Evolutionary conservation across 176 grass and related monocot genomes (phyloP).

Genomic region (Carex kokanica): DNA sequence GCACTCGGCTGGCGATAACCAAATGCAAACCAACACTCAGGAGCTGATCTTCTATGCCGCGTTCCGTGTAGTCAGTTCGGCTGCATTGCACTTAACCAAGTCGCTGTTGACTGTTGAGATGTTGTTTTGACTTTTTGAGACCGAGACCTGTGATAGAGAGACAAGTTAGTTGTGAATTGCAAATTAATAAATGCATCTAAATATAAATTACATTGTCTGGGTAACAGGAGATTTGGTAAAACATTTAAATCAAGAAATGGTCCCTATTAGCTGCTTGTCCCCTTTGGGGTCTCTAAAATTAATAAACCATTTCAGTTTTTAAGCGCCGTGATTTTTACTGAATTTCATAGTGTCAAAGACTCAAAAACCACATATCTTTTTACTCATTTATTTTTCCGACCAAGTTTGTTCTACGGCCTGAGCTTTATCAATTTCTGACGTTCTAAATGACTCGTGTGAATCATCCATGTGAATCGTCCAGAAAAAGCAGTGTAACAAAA

Average conservation of each 20-base stretch:
- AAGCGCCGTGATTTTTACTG: background rate
- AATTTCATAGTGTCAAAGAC: background rate
- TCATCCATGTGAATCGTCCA: too few relatives aligned
- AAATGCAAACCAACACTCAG: background rate
- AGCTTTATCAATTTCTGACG: too few relatives aligned
- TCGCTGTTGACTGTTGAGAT: background rate
- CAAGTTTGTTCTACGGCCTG: too few relatives aligned
- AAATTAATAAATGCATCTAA: constrained; percentile 10
- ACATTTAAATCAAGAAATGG: background rate
- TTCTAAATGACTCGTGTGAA: too few relatives aligned
- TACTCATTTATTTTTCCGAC: too few relatives aligned
- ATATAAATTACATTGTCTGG: background rate
- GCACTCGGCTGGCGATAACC: background rate
- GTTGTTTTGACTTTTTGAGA: background rate
- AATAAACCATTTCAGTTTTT: background rate
- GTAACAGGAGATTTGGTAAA: background rate
- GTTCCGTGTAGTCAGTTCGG: background rate
- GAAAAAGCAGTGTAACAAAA: too few relatives aligned
- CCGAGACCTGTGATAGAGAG: background rate
- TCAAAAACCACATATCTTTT: too few relatives aligned
- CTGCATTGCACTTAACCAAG: background rate
- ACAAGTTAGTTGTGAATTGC: background rate
- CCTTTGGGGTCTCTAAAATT: background rate
- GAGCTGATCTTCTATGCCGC: background rate
- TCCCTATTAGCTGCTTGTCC: background rate